phyloP scores from a whole-genome alignment of 129 eudicot genomes.

The Escallonia rubra region DNA sequence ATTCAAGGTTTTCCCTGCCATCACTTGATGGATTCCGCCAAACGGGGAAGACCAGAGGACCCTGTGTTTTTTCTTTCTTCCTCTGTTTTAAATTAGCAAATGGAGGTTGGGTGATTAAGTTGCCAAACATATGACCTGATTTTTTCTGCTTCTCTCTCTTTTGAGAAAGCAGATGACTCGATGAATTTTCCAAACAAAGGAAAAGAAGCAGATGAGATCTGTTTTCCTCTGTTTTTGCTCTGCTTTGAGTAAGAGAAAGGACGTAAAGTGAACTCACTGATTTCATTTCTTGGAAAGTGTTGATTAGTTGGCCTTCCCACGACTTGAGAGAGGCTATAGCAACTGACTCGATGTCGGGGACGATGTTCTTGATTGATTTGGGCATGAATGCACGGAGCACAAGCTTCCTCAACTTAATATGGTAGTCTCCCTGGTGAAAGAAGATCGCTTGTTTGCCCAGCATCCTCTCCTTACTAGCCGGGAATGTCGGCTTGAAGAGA shows the following conservation, averaged over 20 bases:
- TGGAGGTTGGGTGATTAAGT: no score
- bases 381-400: slow-evolving; percentile 89
- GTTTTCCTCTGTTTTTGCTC: slow-evolving; percentile 22
- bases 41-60: background rate
- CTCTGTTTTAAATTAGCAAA: no score
- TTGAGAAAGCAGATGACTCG: background rate
- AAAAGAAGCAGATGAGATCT: slow-evolving; percentile 1
- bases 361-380: slow-evolving; percentile 52
- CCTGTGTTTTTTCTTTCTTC: no score
- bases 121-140: no score
- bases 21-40: background rate
- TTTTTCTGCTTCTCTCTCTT: no score
- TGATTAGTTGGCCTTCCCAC: slow-evolving; percentile 53
- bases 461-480: slow-evolving; percentile 97
- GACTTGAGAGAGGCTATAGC: slow-evolving; percentile 43
- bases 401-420: slow-evolving; percentile 64
- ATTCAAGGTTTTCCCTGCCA: background rate
- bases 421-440: slow-evolving; percentile 95
- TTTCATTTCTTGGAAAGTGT: slow-evolving; percentile 92
- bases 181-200: background rate
- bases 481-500: slow-evolving; percentile 94
- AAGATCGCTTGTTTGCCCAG: slow-evolving; percentile 94
- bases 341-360: slow-evolving; percentile 60
- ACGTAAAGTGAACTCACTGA: slow-evolving; percentile 35
- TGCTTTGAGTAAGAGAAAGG: background rate